phyloP scores from a whole-genome alignment of 23 red algal genomes.

The Agarophyton chilense region DNA sequence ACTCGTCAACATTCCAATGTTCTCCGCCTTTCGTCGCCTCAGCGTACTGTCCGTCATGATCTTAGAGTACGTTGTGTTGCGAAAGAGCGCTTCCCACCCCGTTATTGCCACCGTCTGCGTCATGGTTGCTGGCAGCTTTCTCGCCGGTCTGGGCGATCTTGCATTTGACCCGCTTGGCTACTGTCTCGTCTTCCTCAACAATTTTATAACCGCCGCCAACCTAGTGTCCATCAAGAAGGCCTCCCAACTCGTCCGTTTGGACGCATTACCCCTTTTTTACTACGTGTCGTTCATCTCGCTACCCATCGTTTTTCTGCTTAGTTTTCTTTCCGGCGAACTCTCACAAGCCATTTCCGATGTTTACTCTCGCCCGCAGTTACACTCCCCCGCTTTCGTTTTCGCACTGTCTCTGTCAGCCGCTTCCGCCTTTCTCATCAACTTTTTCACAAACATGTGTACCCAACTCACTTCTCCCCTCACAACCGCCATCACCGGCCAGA shows the following conservation, averaged over 20 bases:
- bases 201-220: slow-evolving; percentile 87
- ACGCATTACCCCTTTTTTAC: slow-evolving; percentile 84
- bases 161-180: slow-evolving; percentile 84
- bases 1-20: slow-evolving; percentile 95
- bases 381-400: slow-evolving; percentile 44
- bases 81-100: slow-evolving; percentile 37
- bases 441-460: slow-evolving; percentile 87
- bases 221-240: slow-evolving; percentile 89
- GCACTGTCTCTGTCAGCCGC: slow-evolving; percentile 83
- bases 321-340: slow-evolving; percentile 56
- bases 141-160: slow-evolving; percentile 85
- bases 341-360: slow-evolving; percentile 44
- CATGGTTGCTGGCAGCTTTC: slow-evolving; percentile 87
- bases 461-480: slow-evolving; percentile 82
- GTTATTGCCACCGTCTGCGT: slow-evolving; percentile 77
- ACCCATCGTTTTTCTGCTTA: slow-evolving; percentile 73
- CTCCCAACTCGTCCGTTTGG: slow-evolving; percentile 38
- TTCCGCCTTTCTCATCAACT: slow-evolving; percentile 93
- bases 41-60: slow-evolving; percentile 88
- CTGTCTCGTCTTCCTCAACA: slow-evolving; percentile 90
- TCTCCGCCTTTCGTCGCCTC: slow-evolving; percentile 90
- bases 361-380: slow-evolving; percentile 51
- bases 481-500: slow-evolving; percentile 94
- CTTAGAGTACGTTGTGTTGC: slow-evolving; percentile 74
- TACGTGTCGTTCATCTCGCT: slow-evolving; percentile 82